phyloP scores from a whole-genome alignment of 176 grass and related monocot species.

The Zoysia pacifica region DNA sequence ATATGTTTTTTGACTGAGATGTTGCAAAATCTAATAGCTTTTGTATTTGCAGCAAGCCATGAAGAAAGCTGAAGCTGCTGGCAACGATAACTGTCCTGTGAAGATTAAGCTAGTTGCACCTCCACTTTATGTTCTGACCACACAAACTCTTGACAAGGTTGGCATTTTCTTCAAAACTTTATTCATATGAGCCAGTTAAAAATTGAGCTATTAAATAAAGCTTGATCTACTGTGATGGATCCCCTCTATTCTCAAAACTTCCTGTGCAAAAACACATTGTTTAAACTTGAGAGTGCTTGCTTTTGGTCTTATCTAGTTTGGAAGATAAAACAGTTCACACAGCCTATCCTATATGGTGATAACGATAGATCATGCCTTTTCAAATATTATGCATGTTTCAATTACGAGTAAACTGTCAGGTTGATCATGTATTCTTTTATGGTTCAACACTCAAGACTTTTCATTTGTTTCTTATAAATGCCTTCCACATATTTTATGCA shows the following conservation, averaged over 20 bases:
- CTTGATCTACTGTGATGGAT: neutral
- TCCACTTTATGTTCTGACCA: conserved; percentile 89
- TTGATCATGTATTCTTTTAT: neutral
- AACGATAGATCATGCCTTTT: neutral
- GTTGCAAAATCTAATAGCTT: neutral
- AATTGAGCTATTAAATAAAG: conserved; percentile 10
- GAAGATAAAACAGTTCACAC: neutral
- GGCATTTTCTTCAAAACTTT: conserved; percentile 32
- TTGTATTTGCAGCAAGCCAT: conserved; percentile 68
- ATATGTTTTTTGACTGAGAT: neutral
- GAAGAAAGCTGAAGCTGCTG: conserved; percentile 82
- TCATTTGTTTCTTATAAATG: neutral
- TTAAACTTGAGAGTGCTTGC: neutral
- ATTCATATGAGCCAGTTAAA: neutral
- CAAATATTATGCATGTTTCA: neutral
- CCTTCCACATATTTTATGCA: neutral
- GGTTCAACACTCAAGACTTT: neutral
- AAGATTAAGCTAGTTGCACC: conserved; percentile 92
- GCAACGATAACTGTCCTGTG: conserved; percentile 80
- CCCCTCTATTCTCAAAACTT: neutral
- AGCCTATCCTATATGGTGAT: neutral
- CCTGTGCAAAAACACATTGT: neutral
- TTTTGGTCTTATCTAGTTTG: neutral
- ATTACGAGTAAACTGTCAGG: neutral
- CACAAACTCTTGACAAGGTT: conserved; percentile 93